A percentile compares a stretch with the other conserved stretches of the same genome.
Evolutionary conservation across 2,329 filamentous ascomycete species (phyloP).

Genomic region (Penicillium brevicompactum): DNA sequence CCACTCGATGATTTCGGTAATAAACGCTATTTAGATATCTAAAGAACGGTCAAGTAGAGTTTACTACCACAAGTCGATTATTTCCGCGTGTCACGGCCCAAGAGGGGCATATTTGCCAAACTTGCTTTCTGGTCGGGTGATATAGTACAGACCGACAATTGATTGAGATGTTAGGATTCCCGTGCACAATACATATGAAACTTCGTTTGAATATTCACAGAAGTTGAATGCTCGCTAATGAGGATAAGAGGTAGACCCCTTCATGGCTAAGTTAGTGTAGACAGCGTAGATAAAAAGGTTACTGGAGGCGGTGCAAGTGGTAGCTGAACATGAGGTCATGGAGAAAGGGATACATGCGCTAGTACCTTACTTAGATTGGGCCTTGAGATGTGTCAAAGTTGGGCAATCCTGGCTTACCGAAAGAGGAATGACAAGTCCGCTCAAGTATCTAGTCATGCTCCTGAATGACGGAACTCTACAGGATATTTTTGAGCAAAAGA

Average conservation of each 20-base stretch:
- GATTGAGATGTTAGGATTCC: background rate
- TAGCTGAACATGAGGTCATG: background rate
- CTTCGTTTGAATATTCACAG: no score
- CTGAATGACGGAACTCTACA: no score
- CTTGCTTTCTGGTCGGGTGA: background rate
- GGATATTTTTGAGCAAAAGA: background rate
- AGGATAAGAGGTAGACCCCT: no score
- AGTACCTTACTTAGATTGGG: background rate
- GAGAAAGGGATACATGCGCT: background rate
- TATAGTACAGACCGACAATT: background rate
- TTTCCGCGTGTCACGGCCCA: background rate
- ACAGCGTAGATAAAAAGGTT: no score
- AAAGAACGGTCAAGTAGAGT: background rate
- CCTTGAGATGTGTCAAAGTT: background rate
- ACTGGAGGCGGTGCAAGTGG: background rate
- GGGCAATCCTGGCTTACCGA: background rate
- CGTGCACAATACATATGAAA: no score
- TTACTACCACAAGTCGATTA: background rate
- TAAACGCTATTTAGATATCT: background rate
- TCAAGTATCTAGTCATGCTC: no score
- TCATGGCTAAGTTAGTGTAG: no score
- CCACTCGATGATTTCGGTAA: background rate
- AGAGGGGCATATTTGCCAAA: background rate
- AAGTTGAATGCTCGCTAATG: no score
- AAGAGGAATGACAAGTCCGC: background rate